Evolutionary conservation across 2,329 filamentous ascomycete genomes (phyloP).

Genomic region (Cladosporium colombiae): DNA sequence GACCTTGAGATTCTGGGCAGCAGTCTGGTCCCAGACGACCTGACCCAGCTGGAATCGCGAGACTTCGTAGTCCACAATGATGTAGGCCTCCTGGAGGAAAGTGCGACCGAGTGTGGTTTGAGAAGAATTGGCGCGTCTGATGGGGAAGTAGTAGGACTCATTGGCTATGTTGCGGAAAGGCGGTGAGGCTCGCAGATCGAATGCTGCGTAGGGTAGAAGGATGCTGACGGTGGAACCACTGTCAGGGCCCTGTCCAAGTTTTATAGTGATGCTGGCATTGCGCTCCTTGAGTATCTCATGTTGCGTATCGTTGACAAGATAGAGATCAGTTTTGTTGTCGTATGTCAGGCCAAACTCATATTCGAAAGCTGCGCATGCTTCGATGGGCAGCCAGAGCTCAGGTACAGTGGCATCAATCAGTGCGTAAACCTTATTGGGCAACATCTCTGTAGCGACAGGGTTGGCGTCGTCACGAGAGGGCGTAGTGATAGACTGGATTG

Average conservation of each 20-base stretch:
- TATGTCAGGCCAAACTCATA: slow-evolving; percentile 64
- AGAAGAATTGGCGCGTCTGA: slow-evolving; percentile 57
- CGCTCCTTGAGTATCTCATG: slow-evolving; percentile 53
- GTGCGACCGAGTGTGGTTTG: slow-evolving; percentile 63
- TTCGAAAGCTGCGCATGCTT: slow-evolving; percentile 66
- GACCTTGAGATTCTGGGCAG: slow-evolving; percentile 31
- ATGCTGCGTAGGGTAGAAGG: slow-evolving; percentile 51
- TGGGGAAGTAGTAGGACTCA: slow-evolving; percentile 66
- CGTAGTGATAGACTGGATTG: slow-evolving; percentile 46
- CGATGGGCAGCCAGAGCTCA: slow-evolving; percentile 50
- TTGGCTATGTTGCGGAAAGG: slow-evolving; percentile 60
- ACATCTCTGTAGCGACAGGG: slow-evolving; percentile 39
- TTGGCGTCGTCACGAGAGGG: slow-evolving; percentile 31
- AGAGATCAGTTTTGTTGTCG: slow-evolving; percentile 64
- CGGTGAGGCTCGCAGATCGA: slow-evolving; percentile 48
- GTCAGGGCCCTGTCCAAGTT: slow-evolving; percentile 40
- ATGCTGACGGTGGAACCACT: slow-evolving; percentile 45
- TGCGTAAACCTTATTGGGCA: slow-evolving; percentile 44
- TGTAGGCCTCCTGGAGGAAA: slow-evolving; percentile 68
- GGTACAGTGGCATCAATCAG: slow-evolving; percentile 53
- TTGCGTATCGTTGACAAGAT: slow-evolving; percentile 60
- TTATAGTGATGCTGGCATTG: slow-evolving; percentile 49
- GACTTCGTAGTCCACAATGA: slow-evolving; percentile 52
- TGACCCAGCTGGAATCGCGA: slow-evolving; percentile 50
- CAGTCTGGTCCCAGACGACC: slow-evolving; percentile 31